Percentiles rank a stretch among this genome's conserved stretches.
phyloP scores from a whole-genome alignment of 75 land plant genomes.

The Gnetum montanum region DNA sequence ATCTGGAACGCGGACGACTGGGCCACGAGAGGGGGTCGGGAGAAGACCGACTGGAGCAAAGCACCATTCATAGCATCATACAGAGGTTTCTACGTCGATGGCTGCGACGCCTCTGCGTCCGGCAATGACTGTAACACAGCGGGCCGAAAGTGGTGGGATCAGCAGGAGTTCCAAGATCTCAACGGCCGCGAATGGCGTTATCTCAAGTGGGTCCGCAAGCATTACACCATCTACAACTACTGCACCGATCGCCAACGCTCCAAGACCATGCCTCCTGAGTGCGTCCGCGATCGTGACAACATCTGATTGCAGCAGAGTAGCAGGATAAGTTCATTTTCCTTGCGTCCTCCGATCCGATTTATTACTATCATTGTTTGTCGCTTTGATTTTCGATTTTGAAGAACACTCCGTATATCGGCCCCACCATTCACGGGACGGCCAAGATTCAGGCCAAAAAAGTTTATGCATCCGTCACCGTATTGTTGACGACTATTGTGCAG shows the following conservation, averaged over 20 bases:
- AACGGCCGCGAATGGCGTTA: constrained; percentile 14
- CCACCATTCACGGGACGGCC: too few relatives aligned
- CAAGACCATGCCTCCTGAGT: constrained; percentile 23
- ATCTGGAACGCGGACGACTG: constrained; percentile 59
- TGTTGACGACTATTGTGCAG: too few relatives aligned
- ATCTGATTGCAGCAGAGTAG: too few relatives aligned
- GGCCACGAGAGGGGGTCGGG: constrained; percentile 51
- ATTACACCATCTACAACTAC: constrained; percentile 39
- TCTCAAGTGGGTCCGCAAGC: constrained; percentile 14
- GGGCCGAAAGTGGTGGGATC: constrained; percentile 29
- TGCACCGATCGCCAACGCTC: constrained; percentile 22
- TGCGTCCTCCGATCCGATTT: too few relatives aligned
- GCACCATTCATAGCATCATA: constrained; percentile 40
- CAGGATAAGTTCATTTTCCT: too few relatives aligned
- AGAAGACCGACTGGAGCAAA: constrained; percentile 39
- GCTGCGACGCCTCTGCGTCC: constrained; percentile 23
- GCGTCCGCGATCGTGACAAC: constrained; percentile 18
- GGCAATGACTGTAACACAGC: constrained; percentile 12
- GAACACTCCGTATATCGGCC: too few relatives aligned
- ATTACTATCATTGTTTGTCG: too few relatives aligned
- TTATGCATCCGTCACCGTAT: too few relatives aligned
- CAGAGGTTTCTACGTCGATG: constrained; percentile 34
- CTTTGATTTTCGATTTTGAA: too few relatives aligned
- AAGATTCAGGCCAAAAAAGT: too few relatives aligned
- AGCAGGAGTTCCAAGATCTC: constrained; percentile 22